Percentiles rank a stretch among this genome's conserved stretches.
Conservation (phyloP, 2,329 filamentous ascomycete species). For the Fusarium odoratissimum region DNA sequence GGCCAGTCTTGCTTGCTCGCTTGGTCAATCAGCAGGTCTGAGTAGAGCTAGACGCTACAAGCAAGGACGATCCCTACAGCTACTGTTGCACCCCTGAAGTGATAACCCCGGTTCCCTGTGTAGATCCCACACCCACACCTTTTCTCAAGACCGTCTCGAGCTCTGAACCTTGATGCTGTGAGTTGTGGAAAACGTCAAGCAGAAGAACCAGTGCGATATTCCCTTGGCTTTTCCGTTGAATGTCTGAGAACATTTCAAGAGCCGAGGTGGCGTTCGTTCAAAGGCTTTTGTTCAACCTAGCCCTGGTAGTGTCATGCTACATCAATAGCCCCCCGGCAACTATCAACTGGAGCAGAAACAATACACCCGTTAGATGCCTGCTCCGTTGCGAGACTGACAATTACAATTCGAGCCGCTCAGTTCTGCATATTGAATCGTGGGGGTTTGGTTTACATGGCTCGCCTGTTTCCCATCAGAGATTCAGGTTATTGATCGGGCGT, state of each 20-base stretch:
- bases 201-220: constrained; percentile 39
- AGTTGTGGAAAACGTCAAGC: constrained; percentile 18
- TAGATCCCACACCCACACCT: constrained; percentile 44
- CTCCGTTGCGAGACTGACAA: constrained; percentile 24
- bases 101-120: constrained; percentile 43
- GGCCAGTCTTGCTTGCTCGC: constrained; percentile 18
- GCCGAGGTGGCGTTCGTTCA: constrained; percentile 45
- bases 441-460: constrained; percentile 29
- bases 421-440: constrained; percentile 32
- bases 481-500: constrained; percentile 22
- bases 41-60: constrained; percentile 33
- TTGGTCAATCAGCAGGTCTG: constrained; percentile 25
- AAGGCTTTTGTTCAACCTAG: constrained; percentile 42
- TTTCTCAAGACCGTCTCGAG: constrained; percentile 9
- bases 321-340: constrained; percentile 28
- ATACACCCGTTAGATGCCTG: background rate
- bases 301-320: constrained; percentile 38
- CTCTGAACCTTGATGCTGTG: constrained; percentile 1
- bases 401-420: constrained; percentile 38
- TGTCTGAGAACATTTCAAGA: constrained; percentile 39
- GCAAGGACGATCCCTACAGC: constrained; percentile 41
- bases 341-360: constrained; percentile 32
- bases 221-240: constrained; percentile 22
- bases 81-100: constrained; percentile 38
- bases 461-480: constrained; percentile 17